A percentile compares a stretch with the other conserved stretches of the same genome.
Conservation (phyloP, 805 yeast genomes). For the Candida sithepensis region DNA sequence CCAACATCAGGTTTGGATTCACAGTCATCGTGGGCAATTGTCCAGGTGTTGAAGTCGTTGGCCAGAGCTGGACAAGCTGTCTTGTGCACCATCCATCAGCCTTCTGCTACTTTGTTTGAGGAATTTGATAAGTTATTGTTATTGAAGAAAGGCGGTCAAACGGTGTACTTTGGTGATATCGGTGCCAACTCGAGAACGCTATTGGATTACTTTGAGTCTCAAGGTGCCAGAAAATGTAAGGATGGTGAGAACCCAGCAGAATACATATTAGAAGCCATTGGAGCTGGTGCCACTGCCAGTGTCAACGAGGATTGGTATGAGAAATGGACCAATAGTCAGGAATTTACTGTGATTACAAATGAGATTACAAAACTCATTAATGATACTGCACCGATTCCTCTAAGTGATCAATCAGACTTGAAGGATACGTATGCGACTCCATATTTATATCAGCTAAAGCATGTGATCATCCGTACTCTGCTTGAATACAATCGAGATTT, state of each 20-base stretch:
- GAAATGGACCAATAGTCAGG: conserved; percentile 41
- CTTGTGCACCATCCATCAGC: conserved; percentile 53
- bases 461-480: conserved; percentile 35
- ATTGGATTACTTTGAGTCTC: conserved; percentile 41
- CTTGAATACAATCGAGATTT: conserved; percentile 45
- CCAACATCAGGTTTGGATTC: conserved; percentile 60
- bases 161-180: conserved; percentile 51
- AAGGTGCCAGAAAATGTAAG: conserved; percentile 63
- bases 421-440: conserved; percentile 42
- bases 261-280: conserved; percentile 67
- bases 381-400: conserved; percentile 10
- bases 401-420: conserved; percentile 10
- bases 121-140: conserved; percentile 40
- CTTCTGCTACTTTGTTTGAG: conserved; percentile 42
- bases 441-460: conserved; percentile 34
- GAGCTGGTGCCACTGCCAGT: conserved; percentile 73
- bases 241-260: conserved; percentile 68
- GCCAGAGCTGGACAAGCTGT: conserved; percentile 53
- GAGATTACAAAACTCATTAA: conserved; percentile 8
- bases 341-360: conserved; percentile 1
- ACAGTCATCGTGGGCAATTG: conserved; percentile 54
- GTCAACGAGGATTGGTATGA: conserved; percentile 58
- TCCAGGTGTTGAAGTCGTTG: conserved; percentile 43
- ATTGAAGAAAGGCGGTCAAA: conserved; percentile 46
- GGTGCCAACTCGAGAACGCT: conserved; percentile 40